Conservation (phyloP, 2,329 filamentous ascomycete species). For the Alternaria triticimaculans region DNA sequence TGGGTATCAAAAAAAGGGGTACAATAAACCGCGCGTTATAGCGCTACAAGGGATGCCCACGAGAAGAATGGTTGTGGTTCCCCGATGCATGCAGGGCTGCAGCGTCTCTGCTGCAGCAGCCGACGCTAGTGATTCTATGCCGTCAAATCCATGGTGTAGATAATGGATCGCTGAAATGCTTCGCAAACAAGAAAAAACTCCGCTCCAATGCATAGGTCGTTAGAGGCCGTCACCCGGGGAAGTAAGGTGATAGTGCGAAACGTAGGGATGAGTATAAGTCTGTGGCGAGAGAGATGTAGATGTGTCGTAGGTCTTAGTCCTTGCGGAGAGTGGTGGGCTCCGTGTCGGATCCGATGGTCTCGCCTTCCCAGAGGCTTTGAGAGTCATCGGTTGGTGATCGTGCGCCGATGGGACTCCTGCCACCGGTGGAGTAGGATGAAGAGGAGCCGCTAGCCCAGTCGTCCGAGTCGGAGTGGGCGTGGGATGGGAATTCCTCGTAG, state of each 20-base stretch:
- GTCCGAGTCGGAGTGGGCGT: constrained; percentile 72
- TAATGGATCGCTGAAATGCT: constrained; percentile 46
- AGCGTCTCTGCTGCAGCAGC: constrained; percentile 9
- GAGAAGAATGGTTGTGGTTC: constrained; percentile 17
- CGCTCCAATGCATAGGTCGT: constrained; percentile 46
- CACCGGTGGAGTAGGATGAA: constrained; percentile 73
- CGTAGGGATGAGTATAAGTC: constrained; percentile 31
- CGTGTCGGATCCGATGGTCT: constrained; percentile 59
- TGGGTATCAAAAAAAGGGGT: constrained; percentile 42
- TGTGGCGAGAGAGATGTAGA: constrained; percentile 14
- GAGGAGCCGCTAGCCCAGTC: constrained; percentile 91
- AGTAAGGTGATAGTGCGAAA: constrained; percentile 26
- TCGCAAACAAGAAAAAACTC: constrained; percentile 44
- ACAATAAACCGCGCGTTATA: constrained; percentile 23
- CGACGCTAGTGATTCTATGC: constrained; percentile 35
- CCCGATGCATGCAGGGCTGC: constrained; percentile 9
- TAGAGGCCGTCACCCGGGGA: constrained; percentile 39
- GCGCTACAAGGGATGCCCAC: constrained; percentile 20
- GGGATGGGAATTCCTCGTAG: constrained; percentile 58
- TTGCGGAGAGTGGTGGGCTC: constrained; percentile 40
- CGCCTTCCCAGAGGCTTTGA: constrained; percentile 63
- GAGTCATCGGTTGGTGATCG: constrained; percentile 63
- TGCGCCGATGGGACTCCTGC: constrained; percentile 59
- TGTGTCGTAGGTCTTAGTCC: constrained; percentile 16
- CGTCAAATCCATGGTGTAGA: constrained; percentile 15